phyloP scores from a whole-genome alignment of 768 basidiomycete species.

The Clitopilus hobsonii region DNA sequence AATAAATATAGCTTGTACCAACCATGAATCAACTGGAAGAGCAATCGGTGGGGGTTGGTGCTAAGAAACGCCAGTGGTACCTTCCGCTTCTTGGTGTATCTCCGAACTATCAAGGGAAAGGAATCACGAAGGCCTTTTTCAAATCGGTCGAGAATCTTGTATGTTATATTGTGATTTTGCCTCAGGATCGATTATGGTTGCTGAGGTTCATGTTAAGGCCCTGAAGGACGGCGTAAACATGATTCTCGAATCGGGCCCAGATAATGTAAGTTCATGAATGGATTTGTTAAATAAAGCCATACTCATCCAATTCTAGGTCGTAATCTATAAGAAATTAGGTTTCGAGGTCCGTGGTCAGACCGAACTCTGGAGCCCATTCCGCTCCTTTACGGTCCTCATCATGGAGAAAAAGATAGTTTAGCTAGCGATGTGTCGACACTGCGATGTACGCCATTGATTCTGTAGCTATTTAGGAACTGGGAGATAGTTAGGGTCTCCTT shows the following conservation, averaged over 20 bases:
- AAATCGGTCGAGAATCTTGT: background rate
- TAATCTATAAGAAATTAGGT: background rate
- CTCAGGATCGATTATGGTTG: background rate
- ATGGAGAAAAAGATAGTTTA: too few species aligned
- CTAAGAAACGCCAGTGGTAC: background rate
- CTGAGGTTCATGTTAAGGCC: background rate
- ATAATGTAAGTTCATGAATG: too few species aligned
- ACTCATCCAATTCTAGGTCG: background rate
- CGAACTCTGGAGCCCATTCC: background rate
- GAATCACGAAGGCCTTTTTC: background rate
- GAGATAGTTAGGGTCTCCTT: too few species aligned
- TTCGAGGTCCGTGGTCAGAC: background rate
- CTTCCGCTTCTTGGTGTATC: slow-evolving; percentile 1
- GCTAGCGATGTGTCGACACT: too few species aligned
- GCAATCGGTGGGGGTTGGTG: background rate
- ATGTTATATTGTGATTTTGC: background rate
- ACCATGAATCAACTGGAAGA: background rate
- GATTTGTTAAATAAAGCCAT: too few species aligned
- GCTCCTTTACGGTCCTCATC: too few species aligned
- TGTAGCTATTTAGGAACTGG: too few species aligned
- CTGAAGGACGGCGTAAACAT: background rate
- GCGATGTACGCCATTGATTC: too few species aligned
- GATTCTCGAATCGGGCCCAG: background rate
- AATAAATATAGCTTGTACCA: background rate
- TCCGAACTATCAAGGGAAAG: background rate